Evolutionary conservation across 2,329 filamentous ascomycete genomes (phyloP).

Genomic region (Chaetomiaceae sp.): DNA sequence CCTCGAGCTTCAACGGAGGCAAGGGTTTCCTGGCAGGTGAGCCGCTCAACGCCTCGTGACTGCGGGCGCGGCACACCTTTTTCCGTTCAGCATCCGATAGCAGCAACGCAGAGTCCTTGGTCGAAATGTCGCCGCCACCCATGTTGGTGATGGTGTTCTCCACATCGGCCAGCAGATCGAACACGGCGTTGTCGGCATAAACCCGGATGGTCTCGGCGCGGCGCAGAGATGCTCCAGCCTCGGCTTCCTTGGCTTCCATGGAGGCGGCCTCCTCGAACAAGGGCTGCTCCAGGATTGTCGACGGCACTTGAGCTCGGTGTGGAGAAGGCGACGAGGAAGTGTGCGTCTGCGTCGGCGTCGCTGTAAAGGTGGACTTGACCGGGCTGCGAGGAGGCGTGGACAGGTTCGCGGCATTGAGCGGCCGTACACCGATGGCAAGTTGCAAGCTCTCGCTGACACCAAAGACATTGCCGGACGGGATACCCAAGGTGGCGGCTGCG

Average conservation of each 20-base stretch:
- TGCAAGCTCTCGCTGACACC: conserved; percentile 39
- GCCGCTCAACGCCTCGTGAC: conserved; percentile 47
- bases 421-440: conserved; percentile 38
- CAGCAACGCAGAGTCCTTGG: conserved; percentile 24
- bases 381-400: conserved; percentile 58
- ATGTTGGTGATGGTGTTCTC: conserved; percentile 54
- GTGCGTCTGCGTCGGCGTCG: no score
- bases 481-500: conserved; percentile 56
- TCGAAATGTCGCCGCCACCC: conserved; percentile 32
- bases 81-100: conserved; percentile 34
- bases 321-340: conserved; percentile 43
- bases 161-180: conserved; percentile 61
- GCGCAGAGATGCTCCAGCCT: conserved; percentile 28
- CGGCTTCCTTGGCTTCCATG: conserved; percentile 23
- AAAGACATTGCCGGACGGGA: conserved; percentile 27
- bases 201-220: conserved; percentile 62
- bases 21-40: conserved; percentile 30
- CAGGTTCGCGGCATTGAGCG: conserved; percentile 36
- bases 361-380: conserved; percentile 38
- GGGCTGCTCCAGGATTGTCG: conserved; percentile 51
- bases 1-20: conserved; percentile 23
- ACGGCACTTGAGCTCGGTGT: conserved; percentile 51
- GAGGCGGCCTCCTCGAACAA: conserved; percentile 41
- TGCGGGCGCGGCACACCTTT: conserved; percentile 44
- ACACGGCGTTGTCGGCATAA: conserved; percentile 64